A percentile compares a stretch with the other conserved stretches of the same genome.
These are phyloP conservation scores for Apodospora peruviana DNA, from an alignment of 495 filamentous ascomycete genomes.

Conservation along the genomic window DNA sequence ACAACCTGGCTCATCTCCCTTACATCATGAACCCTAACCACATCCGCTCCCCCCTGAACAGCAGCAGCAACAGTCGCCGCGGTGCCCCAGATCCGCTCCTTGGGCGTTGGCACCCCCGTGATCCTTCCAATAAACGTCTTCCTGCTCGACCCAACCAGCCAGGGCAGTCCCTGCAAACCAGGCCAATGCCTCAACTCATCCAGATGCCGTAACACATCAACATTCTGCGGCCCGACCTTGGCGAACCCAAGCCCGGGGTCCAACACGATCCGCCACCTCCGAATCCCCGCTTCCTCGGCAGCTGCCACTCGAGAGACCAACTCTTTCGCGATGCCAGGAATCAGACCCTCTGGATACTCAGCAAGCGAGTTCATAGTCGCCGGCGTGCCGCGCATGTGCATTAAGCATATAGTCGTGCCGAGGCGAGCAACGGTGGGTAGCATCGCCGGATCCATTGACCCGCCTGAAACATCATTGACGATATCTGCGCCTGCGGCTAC, in stretches of 20 bases:
- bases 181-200: slow-evolving; percentile 55
- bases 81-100: slow-evolving; percentile 74
- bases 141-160: slow-evolving; percentile 84
- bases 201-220: slow-evolving; percentile 68
- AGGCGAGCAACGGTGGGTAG: slow-evolving; percentile 71
- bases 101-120: slow-evolving; percentile 59
- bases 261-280: slow-evolving; percentile 89
- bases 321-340: slow-evolving; percentile 64
- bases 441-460: slow-evolving; percentile 74
- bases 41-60: slow-evolving; percentile 87
- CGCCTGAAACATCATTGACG: slow-evolving; percentile 91
- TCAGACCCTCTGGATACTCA: slow-evolving; percentile 67
- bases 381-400: slow-evolving; percentile 93
- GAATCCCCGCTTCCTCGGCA: slow-evolving; percentile 76
- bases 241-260: slow-evolving; percentile 94
- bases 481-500: slow-evolving; percentile 83
- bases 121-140: slow-evolving; percentile 85
- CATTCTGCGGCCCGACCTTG: slow-evolving; percentile 73
- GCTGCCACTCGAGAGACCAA: slow-evolving; percentile 63
- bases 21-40: slow-evolving; percentile 93
- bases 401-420: slow-evolving; percentile 78
- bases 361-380: slow-evolving; percentile 70
- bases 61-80: slow-evolving; percentile 84
- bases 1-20: slow-evolving; percentile 82
- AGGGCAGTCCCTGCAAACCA: slow-evolving; percentile 69